Base-by-base conservation (phyloP, 441 rosid genomes). In the Theobroma grandiflorum region DNA sequence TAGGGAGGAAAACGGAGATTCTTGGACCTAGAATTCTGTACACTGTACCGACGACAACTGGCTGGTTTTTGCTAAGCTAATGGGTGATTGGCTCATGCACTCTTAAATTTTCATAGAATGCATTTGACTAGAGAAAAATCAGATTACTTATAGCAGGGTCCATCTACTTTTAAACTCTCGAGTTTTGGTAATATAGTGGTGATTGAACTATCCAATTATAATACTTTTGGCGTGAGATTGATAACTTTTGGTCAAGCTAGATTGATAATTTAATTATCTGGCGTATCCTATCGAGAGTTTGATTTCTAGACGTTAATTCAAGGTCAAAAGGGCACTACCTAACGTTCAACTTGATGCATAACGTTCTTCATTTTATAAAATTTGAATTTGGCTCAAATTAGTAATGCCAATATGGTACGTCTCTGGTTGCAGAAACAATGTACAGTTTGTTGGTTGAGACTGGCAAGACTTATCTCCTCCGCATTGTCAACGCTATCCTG, bases 401-500 rank as follows among this genome's bases (percentile, higher is more conserved):
- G 3, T n/a, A n/a, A n/a, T 57, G 4, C n/a, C 15, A 15, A 57
- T 57, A 57, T 20, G 64, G 11, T 58, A 22, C 8, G 8, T 20
- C 2, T 59, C 45, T 16, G 64, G 14, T 62, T 76, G 61, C 71
- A 15, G 40, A 45, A 31, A 15, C 20, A 15, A 81, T 84, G 18
- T 84, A 47, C 67, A 4, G 45, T 43, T 50, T 81, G 1, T 7
- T 0, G 1, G 84, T 84, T 57, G 31, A 84, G 40, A 22, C 63
- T 4, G 78, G 80, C 10, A 81, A 80, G 64, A 84, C 84, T 26
- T 81, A 84, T 57, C 78, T 81, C 22, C 45, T 81, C 37, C 80
- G 82, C 6, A 71, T 84, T 59, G 82, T 84, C n/a, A 84, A 84
- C 58, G 77, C 80, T 0, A 84, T 77, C 2, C 45, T 84, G 78